phyloP scores from a whole-genome alignment of 2,329 filamentous ascomycete species.

The Arthrobotrys musiformis region DNA sequence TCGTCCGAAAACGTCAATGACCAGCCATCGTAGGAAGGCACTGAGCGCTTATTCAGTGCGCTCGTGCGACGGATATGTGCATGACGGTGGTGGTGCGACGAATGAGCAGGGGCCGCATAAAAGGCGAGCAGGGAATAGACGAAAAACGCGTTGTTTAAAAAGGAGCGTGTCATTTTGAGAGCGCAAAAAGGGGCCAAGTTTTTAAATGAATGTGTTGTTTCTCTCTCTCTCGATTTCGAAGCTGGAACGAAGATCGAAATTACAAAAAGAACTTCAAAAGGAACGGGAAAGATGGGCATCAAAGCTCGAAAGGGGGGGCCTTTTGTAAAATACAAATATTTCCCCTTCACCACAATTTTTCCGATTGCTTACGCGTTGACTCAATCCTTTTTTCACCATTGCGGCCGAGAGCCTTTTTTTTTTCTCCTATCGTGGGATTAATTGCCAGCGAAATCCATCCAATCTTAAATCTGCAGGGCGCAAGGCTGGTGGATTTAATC shows the following conservation, averaged over 20 bases:
- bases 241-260: neutral
- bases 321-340: neutral
- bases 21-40: constrained; percentile 34
- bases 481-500: constrained; percentile 13
- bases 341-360: neutral
- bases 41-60: constrained; percentile 2
- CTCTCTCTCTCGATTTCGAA: no score
- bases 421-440: neutral
- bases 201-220: constrained; percentile 31
- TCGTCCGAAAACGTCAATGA: constrained; percentile 60
- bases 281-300: neutral
- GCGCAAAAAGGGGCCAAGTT: constrained; percentile 6
- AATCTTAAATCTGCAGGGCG: constrained; percentile 12
- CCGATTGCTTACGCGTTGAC: neutral
- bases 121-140: constrained; percentile 15
- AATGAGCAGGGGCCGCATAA: neutral
- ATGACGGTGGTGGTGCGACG: constrained; percentile 16
- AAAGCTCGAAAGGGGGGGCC: neutral
- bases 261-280: neutral
- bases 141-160: constrained; percentile 37
- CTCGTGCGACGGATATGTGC: neutral
- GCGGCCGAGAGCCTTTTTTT: neutral
- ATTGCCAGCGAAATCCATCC: no score
- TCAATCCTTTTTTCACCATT: neutral
- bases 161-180: constrained; percentile 50